Base-by-base conservation (phyloP, 768 basidiomycete species). In the Chlorophyllum brunneum region DNA sequence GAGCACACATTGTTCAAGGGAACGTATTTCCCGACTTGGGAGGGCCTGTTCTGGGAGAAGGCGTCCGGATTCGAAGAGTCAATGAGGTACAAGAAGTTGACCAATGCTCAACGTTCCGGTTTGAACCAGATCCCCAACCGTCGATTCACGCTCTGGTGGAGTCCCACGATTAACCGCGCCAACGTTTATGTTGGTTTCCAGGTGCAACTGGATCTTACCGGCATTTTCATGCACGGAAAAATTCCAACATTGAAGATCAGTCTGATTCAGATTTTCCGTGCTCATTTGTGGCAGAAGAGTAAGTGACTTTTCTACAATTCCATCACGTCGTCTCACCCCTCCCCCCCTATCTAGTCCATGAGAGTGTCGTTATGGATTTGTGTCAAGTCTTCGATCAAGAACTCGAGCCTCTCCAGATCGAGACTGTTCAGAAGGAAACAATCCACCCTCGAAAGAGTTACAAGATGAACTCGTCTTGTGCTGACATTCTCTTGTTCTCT, bases 381-480 rank as follows among this genome's bases (percentile, higher is more conserved):
- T 97, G 95, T 73, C 95, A 98, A 80, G 95, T 98, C 18, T 97
- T 99, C 62, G 97, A 99, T 71, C 95, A 98, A 70, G 97, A 99
- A 64, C 77, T 99, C 29, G 97, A 99, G 66, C 95, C 97, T 3
- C 73, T 99, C 13, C 94, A 98, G 60, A 99, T 99, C 61, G 97
- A 98, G 76, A 98, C 95, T 0, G 97, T 99, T 0, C 97, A 98
- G 69, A 99, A 99, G 70, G 97, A 99, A 70, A 98, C 97, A 0
- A 99, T 99, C 56, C 97, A 97, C 68, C 95, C 95, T 61, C 90
- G 95, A 72, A 98, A 98, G 79, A 97, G 93, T 77, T 99, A 99
- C 83, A 99, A 99, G 82, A 98, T 99, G 97, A 99, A 99, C 73
- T 97, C 94, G 6, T 95, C 94, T n/a, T 98, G 95, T 58, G 95